Evolutionary conservation across 345 rosid species (phyloP).

Genomic region (Bruguiera sexangula): DNA sequence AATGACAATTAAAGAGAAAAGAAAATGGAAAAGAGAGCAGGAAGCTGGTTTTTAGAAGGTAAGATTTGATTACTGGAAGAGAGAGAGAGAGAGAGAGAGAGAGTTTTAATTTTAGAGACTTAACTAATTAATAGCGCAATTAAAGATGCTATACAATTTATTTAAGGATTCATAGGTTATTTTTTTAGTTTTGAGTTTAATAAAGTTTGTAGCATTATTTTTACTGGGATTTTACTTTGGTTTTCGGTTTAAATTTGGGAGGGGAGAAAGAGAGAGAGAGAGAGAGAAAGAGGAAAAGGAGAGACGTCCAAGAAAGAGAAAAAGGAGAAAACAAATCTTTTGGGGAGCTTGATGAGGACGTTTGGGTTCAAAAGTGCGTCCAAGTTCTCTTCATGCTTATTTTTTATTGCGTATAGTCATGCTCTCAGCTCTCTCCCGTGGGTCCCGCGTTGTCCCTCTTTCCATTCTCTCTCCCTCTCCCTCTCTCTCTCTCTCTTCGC

Average conservation of each 20-base stretch:
- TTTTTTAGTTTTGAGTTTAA: no score
- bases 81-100: constrained; percentile 13
- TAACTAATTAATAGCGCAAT: no score
- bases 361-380: constrained; percentile 49
- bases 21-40: no score
- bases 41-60: not conserved
- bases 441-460: constrained; percentile 31
- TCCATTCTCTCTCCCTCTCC: not conserved
- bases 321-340: constrained; percentile 27
- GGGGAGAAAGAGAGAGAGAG: not conserved
- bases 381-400: constrained; percentile 50
- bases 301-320: not conserved
- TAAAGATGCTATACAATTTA: no score
- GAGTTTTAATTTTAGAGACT: no score
- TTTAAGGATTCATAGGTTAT: no score
- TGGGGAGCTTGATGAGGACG: constrained; percentile 40
- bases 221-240: not conserved
- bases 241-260: not conserved
- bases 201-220: not conserved
- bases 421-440: not conserved
- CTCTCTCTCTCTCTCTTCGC: constrained; percentile 7
- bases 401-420: no score
- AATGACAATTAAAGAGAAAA: no score
- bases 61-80: not conserved
- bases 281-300: no score